phyloP scores from a whole-genome alignment of 1,284 basidiomycete genomes.

The Cerrena zonata region DNA sequence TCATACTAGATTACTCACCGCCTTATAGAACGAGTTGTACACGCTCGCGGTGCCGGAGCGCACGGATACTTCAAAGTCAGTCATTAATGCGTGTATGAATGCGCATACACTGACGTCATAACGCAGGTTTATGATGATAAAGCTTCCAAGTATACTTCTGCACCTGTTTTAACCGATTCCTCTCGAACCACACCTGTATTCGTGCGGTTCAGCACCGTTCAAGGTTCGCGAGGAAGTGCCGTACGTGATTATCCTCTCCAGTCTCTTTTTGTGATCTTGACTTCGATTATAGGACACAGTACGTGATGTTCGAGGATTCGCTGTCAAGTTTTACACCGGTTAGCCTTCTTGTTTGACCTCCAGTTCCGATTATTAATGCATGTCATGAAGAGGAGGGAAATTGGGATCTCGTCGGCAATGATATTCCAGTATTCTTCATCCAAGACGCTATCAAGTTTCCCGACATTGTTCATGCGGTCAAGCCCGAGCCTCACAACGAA shows the following conservation, averaged over 20 bases:
- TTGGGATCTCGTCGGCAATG: constrained; percentile 78
- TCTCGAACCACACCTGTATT: constrained; percentile 69
- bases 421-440: constrained; percentile 81
- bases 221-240: constrained; percentile 69
- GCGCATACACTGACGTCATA: neutral
- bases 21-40: constrained; percentile 40
- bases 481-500: constrained; percentile 77
- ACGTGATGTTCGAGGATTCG: constrained; percentile 81
- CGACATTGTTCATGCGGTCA: constrained; percentile 75
- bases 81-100: neutral
- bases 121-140: constrained; percentile 49
- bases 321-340: constrained; percentile 70
- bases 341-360: neutral
- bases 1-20: neutral
- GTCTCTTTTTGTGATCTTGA: neutral
- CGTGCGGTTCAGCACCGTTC: constrained; percentile 78
- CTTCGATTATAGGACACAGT: constrained; percentile 54
- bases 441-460: constrained; percentile 81
- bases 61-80: constrained; percentile 68
- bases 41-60: constrained; percentile 75
- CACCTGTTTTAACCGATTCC: constrained; percentile 67
- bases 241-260: constrained; percentile 30
- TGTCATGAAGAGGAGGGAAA: constrained; percentile 62
- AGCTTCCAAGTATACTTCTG: constrained; percentile 60
- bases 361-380: neutral